phyloP scores from a whole-genome alignment of 129 eudicot species.

The Oenanthe sinensis region DNA sequence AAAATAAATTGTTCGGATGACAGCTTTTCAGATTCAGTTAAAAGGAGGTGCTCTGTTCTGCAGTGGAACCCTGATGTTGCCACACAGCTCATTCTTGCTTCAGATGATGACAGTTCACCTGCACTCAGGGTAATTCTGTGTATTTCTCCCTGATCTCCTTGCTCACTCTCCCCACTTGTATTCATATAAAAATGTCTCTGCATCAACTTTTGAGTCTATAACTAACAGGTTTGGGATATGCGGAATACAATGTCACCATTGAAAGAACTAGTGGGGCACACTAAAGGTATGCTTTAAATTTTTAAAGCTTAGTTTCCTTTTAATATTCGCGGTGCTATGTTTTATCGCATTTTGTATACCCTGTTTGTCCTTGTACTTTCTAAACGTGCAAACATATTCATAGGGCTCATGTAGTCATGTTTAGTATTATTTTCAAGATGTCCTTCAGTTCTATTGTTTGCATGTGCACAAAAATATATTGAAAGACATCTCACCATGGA shows the following conservation, averaged over 20 bases:
- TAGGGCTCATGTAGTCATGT: conserved; percentile 1
- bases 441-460: neutral
- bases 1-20: conserved; percentile 13
- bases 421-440: neutral
- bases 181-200: neutral
- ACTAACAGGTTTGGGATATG: conserved; percentile 96
- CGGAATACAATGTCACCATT: conserved; percentile 84
- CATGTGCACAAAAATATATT: neutral
- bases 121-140: conserved; percentile 57
- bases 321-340: neutral
- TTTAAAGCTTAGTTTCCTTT: neutral
- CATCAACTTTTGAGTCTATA: conserved; percentile 8
- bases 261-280: conserved; percentile 82
- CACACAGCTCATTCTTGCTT: conserved; percentile 91
- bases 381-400: neutral
- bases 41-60: conserved; percentile 94
- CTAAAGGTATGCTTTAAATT: conserved; percentile 47
- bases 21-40: conserved; percentile 84
- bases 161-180: neutral
- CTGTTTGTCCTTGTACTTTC: neutral
- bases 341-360: neutral
- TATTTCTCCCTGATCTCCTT: neutral
- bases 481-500: neutral
- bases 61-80: conserved; percentile 99
- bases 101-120: conserved; percentile 93